Conservation (phyloP, 495 filamentous ascomycete species). For the Alectoria sarmentosa region DNA sequence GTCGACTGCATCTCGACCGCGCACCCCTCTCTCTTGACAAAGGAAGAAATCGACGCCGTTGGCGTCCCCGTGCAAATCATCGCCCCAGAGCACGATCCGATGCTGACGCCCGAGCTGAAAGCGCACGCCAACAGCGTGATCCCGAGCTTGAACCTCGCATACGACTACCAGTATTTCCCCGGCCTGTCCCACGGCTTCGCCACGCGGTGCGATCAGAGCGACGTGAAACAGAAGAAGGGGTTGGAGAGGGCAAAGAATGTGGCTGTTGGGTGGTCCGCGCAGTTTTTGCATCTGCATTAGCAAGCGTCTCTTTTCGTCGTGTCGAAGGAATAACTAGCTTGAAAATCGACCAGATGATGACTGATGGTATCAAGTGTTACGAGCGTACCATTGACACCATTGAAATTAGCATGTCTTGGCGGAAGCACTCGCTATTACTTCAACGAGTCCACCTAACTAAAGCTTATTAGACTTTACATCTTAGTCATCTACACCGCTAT, state of each 20-base stretch:
- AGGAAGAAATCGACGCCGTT: constrained; percentile 46
- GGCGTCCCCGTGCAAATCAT: constrained; percentile 50
- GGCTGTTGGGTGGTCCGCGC: constrained; percentile 38
- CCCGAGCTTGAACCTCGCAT: constrained; percentile 37
- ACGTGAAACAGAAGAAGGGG: constrained; percentile 37
- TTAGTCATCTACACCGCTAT: too few relatives aligned
- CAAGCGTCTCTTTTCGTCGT: too few relatives aligned
- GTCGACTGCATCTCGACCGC: constrained; percentile 49
- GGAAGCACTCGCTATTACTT: too few relatives aligned
- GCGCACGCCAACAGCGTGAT: constrained; percentile 36
- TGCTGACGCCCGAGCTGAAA: constrained; percentile 48
- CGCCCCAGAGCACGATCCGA: constrained; percentile 48
- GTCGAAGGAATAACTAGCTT: too few relatives aligned
- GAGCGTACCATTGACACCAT: too few relatives aligned
- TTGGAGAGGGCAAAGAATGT: constrained; percentile 43
- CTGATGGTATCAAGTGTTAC: too few relatives aligned
- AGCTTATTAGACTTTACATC: too few relatives aligned
- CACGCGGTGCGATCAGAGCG: constrained; percentile 37
- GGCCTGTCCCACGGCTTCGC: constrained; percentile 47
- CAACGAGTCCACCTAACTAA: too few relatives aligned
- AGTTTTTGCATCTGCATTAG: constrained; percentile 25
- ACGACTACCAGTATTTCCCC: constrained; percentile 53
- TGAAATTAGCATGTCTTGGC: too few relatives aligned
- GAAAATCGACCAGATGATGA: too few relatives aligned
- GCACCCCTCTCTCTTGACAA: constrained; percentile 45